Evolutionary conservation across 805 yeast species (phyloP).

Genomic region (Wickerhamiella galacta): DNA sequence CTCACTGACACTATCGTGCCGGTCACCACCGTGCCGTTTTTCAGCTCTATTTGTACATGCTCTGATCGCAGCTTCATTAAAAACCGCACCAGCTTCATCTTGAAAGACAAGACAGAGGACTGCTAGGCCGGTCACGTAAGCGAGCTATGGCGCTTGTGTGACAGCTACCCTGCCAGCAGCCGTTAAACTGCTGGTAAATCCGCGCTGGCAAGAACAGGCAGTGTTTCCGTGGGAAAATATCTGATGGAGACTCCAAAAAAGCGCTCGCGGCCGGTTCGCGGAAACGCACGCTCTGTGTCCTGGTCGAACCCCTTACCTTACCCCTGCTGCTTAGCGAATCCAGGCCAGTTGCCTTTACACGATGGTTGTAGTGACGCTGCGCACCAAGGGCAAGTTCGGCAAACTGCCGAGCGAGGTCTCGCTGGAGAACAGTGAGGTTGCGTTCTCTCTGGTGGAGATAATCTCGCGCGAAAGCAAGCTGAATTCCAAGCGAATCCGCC

Average conservation of each 20-base stretch:
- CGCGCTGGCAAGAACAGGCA: no score
- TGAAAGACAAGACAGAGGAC: background rate
- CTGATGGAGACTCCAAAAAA: no score
- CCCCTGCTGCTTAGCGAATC: no score
- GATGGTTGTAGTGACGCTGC: slow-evolving; percentile 1
- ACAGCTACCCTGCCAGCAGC: no score
- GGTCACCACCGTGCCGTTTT: slow-evolving; percentile 73
- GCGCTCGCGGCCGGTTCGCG: no score
- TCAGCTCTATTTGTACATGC: slow-evolving; percentile 77
- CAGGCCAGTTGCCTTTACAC: background rate
- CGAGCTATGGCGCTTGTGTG: no score
- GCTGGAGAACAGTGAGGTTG: background rate
- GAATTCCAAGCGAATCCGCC: slow-evolving; percentile 37
- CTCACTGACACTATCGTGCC: slow-evolving; percentile 77
- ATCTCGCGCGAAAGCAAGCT: slow-evolving; percentile 31
- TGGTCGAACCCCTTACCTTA: no score
- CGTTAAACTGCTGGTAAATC: no score
- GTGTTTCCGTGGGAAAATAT: no score
- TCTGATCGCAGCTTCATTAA: slow-evolving; percentile 74
- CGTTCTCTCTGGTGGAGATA: slow-evolving; percentile 20
- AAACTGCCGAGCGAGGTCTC: slow-evolving; percentile 1
- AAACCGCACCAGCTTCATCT: slow-evolving; percentile 29
- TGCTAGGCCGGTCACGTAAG: no score
- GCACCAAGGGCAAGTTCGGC: slow-evolving; percentile 2
- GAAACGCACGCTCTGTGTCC: no score